Evolutionary conservation across 202 grass and related monocot species (phyloP).

Genomic region (Sporobolus alterniflorus): DNA sequence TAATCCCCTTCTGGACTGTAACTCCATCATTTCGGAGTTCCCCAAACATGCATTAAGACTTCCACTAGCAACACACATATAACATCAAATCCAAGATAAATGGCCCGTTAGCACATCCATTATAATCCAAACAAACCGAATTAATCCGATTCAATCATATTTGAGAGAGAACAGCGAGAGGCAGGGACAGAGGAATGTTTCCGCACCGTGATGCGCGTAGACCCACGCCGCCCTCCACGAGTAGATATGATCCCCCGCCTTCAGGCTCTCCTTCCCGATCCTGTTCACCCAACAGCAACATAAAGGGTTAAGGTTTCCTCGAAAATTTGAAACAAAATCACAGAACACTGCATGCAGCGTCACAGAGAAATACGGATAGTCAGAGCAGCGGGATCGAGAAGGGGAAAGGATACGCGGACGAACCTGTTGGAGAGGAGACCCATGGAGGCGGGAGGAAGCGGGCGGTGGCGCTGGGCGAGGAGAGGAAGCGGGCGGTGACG

Average conservation of each 20-base stretch:
- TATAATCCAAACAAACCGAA: neutral
- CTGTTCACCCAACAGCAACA: constrained; percentile 11
- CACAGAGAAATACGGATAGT: neutral
- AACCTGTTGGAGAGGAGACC: constrained; percentile 80
- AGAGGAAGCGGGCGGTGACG: neutral
- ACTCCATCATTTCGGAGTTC: neutral
- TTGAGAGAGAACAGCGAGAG: neutral
- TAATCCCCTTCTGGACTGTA: neutral
- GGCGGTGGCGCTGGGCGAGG: neutral
- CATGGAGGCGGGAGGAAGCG: constrained; percentile 38
- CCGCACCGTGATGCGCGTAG: constrained; percentile 84
- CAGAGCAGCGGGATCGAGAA: neutral
- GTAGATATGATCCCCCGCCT: constrained; percentile 92
- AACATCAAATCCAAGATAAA: neutral
- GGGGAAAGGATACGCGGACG: neutral
- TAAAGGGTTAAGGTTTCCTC: neutral
- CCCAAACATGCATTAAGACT: neutral
- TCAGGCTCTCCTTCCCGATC: constrained; percentile 74
- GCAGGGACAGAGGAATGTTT: neutral
- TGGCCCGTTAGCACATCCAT: neutral
- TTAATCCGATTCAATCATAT: neutral
- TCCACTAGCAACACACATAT: neutral
- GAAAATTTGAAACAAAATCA: neutral
- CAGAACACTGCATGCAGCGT: neutral
- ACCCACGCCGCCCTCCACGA: constrained; percentile 78